Percentiles rank a stretch among this genome's conserved stretches.
Conservation (phyloP, 768 basidiomycete species). For the Sporobolomyces phaffii region DNA sequence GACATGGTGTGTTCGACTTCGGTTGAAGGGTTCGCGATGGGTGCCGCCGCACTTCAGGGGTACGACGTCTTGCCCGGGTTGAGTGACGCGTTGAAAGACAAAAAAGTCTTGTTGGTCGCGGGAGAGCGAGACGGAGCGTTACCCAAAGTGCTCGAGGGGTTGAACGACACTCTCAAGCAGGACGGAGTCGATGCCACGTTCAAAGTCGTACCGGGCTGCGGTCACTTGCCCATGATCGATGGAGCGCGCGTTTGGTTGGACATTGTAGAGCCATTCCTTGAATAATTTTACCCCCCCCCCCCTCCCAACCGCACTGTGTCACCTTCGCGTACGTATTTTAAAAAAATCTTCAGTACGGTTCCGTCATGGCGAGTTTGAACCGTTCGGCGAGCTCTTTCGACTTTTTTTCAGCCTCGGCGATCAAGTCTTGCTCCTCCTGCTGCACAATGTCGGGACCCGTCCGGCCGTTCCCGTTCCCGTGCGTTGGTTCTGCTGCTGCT, state of each 20-base stretch:
- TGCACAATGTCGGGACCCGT: background rate
- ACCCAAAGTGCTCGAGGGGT: conserved; percentile 41
- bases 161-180: conserved; percentile 39
- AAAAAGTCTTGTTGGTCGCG: conserved; percentile 44
- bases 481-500: background rate
- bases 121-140: conserved; percentile 46
- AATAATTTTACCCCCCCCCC: background rate
- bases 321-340: background rate
- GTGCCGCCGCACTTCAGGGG: conserved; percentile 44
- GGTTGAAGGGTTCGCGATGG: conserved; percentile 44
- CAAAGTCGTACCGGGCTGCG: conserved; percentile 38
- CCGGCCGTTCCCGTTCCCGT: background rate
- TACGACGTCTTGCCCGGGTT: conserved; percentile 44
- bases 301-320: background rate
- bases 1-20: conserved; percentile 41
- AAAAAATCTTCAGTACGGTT: background rate
- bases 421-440: conserved; percentile 22
- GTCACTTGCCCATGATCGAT: conserved; percentile 46
- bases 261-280: conserved; percentile 31
- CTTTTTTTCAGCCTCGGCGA: conserved; percentile 51
- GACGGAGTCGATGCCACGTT: conserved; percentile 40
- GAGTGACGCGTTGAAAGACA: conserved; percentile 37
- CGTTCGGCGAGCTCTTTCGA: conserved; percentile 15
- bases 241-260: conserved; percentile 33
- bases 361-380: conserved; percentile 24